A percentile compares a stretch with the other conserved stretches of the same genome.
phyloP scores from a whole-genome alignment of 331 rosid species.

The Ulmus americana region DNA sequence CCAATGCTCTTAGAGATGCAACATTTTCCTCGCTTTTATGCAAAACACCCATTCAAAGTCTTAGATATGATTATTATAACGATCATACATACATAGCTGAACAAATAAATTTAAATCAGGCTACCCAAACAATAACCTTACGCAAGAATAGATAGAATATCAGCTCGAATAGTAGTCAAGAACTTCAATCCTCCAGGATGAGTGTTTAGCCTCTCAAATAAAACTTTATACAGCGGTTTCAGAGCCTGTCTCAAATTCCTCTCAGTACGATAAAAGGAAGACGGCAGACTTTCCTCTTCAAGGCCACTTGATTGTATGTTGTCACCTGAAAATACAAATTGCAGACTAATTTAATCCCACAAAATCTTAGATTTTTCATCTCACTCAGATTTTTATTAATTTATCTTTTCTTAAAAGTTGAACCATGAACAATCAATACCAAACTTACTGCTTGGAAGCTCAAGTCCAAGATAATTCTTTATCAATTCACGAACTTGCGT shows the following conservation, averaged over 20 bases:
- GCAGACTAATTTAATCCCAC: constrained; percentile 22
- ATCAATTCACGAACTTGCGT: constrained; percentile 64
- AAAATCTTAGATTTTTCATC: neutral
- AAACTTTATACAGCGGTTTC: constrained; percentile 72
- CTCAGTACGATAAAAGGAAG: constrained; percentile 72
- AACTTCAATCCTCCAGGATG: constrained; percentile 87
- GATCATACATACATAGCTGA: neutral
- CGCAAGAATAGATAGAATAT: constrained; percentile 67
- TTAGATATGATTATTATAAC: neutral
- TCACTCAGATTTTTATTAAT: neutral
- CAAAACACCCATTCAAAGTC: constrained; percentile 7
- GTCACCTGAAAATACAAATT: constrained; percentile 31
- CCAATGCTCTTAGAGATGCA: constrained; percentile 75
- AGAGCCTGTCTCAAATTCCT: constrained; percentile 76
- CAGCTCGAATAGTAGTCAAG: constrained; percentile 72
- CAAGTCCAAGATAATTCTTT: constrained; percentile 78
- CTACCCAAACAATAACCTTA: constrained; percentile 42
- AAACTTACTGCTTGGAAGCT: constrained; percentile 62
- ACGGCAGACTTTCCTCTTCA: constrained; percentile 48
- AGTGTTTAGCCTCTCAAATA: constrained; percentile 83
- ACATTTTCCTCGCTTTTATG: constrained; percentile 63
- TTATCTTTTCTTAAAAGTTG: neutral
- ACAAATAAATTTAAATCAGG: neutral
- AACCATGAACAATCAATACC: constrained; percentile 1
- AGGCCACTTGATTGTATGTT: constrained; percentile 37